Base-by-base conservation (phyloP, 345 rosid species). In the Sisymbrium irio region DNA sequence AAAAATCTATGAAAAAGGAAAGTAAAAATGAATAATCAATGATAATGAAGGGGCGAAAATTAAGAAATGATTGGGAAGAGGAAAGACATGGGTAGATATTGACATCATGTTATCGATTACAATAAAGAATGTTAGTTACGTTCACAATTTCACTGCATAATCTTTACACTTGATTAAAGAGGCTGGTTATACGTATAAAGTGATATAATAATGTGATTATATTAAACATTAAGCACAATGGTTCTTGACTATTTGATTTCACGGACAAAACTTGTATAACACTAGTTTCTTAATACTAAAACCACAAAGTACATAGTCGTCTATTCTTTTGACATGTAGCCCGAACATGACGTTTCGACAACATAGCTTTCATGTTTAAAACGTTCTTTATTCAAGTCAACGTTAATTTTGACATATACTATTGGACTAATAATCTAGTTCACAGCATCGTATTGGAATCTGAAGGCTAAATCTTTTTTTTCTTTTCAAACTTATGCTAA, bases 11-110 rank as follows among this genome's bases (percentile, higher is more conserved):
- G 30, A 2, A 57, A 57, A 55, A 46, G 57, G 41, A 33, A 65
- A 44, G 32, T 25, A 19, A 13, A 20, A 53, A 39, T 55, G 55
- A 37, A 42, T 73, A 73, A 55, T 64, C 7, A 74, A 45, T 56
- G 65, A 57, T 65, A 55, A 44, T 6, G 54, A 55, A 73, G 20
- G 20, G 33, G 42, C 15, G 30, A 40, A 35, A 46, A 46, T 37
- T 46, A 65, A 65, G 72, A 74, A 74, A 65, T 74, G 73, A 66
- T 74, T 74, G 72, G 67, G 44, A 66, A 74, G 60, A 22, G 67
- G 50, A 58, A 74, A 74, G 25, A 58, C 44, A 56, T 74, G 66
- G 33, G 41, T 65, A 40, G 50, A 57, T 66, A 65, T 25, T 36
- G 14, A 39, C 58, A 25, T 25, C n/a, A 25, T 73, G 35, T 37